Evolutionary conservation across 768 basidiomycete genomes (phyloP), one percentile per base, ranked within the genome.

Genomic region (Gyrodon lividus): DNA sequence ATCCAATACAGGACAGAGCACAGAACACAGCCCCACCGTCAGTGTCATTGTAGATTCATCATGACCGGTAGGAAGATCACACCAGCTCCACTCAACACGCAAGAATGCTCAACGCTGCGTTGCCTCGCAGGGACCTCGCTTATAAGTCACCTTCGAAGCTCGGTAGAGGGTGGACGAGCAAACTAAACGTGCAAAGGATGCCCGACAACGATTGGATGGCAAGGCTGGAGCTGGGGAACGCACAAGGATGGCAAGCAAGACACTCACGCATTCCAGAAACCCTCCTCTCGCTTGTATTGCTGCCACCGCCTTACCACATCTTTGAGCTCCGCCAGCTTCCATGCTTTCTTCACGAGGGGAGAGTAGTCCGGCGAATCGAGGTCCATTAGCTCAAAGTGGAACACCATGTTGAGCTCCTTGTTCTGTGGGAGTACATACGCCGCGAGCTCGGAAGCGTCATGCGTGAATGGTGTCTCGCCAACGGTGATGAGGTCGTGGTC

Each of bases 181-280:
- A 3, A 34, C n/a, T 48, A 40, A 50, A 49, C 35, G 17, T 54
- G 58, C n/a, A 62, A 45, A 59, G 19, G 34, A 33, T n/a, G n/a
- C 40, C 38, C 43, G 58, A 46, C 48, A 39, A 43, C 22, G 33
- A 17, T 26, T 30, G 38, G 24, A 46, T 6, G 37, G 14, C 37
- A 33, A 9, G n/a, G 26, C n/a, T 23, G n/a, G 23, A 34, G 22
- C 20, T 30, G 35, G 22, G 3, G 16, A 31, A 49, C 6, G 24
- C 6, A 42, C 23, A 16, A 38, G 20, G 31, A 16, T 26, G 24
- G 17, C 35, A 43, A 43, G 26, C 33, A 30, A 46, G 24, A n/a
- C 30, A 68, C 79, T 55, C 56, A 84, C 77, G 83, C 68, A 58
- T 86, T 86, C 86, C 87, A 87, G 50, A 77, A 87, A 0, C 82